Evolutionary conservation across 768 basidiomycete species (phyloP), one percentile per base, ranked within the genome.

Genomic region (Suillus clintonianus): DNA sequence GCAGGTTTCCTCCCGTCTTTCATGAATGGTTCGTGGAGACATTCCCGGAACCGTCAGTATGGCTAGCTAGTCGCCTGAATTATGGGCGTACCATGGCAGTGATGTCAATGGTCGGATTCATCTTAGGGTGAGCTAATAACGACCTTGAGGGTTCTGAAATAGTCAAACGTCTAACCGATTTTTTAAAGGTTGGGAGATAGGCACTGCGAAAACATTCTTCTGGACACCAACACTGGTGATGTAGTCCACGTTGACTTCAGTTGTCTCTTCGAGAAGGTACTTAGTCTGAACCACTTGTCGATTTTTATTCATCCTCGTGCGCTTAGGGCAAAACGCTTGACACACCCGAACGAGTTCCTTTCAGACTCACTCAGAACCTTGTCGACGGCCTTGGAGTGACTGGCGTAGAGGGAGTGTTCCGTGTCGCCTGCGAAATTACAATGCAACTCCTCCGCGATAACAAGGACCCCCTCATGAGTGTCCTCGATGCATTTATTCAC

Each of bases 81-180:
- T 99, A 96, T 72, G 89, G 86, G 5, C 84, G 97, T 48, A 97
- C 97, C 0, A 86, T 92, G 0, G 97, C 97, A 0, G 97, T 99
- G 60, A 99, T 97, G 90, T 97, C 92, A 1, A 99, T 99, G 92
- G 92, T 99, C 24, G 97, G 97, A 13, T 97, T 92, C 70, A 95
- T 99, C 48, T 81, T 99, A 14, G 97, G 97, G 95, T 97, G 67
- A 53, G 64, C n/a, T 37, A 60, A 27, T 47, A 9, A 30, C 15
- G 7, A 13, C 19, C 5, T 36, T 22, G 30, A 22, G 32, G 10
- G 39, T n/a, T n/a, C n/a, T n/a, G n/a, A n/a, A n/a, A n/a, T 24
- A 6, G 11, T 37, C 39, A n/a, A 42, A 32, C 61, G 39, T 10
- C 53, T 42, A 27, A 47, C 17, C 54, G 8, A 53, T 27, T 34